A percentile compares a stretch with the other conserved stretches of the same genome.
Conservation (phyloP, 2,329 filamentous ascomycete genomes). For the Plectosphaerella sp. region DNA sequence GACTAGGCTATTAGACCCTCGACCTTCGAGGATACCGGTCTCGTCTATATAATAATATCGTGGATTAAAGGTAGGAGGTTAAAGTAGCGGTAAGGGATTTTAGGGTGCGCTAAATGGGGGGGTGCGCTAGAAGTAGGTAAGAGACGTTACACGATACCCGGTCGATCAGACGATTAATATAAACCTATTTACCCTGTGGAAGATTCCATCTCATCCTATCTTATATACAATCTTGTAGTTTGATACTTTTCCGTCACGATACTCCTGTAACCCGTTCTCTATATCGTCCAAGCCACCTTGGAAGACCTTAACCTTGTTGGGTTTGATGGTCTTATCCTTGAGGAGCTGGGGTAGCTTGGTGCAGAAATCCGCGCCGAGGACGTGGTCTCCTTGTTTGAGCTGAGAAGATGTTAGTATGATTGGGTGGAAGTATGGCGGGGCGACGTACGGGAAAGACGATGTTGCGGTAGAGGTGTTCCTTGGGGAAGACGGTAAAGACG, state of each 20-base stretch:
- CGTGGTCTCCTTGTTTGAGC: constrained; percentile 28
- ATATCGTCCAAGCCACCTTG: constrained; percentile 24
- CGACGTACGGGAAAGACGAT: constrained; percentile 30
- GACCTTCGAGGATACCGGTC: too few relatives aligned
- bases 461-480: constrained; percentile 28
- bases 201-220: constrained; percentile 6
- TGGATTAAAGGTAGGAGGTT: too few relatives aligned
- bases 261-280: constrained; percentile 27
- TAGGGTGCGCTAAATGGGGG: too few relatives aligned
- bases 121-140: too few relatives aligned
- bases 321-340: constrained; percentile 25
- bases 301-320: constrained; percentile 24
- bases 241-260: constrained; percentile 33
- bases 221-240: constrained; percentile 34
- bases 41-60: too few relatives aligned
- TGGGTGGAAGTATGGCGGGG: background rate
- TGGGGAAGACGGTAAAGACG: constrained; percentile 37
- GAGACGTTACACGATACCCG: too few relatives aligned
- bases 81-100: too few relatives aligned
- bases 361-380: constrained; percentile 29
- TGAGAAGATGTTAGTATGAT: constrained; percentile 5
- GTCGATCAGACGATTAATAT: too few relatives aligned
- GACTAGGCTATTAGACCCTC: too few relatives aligned
- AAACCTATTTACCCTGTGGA: too few relatives aligned
- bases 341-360: constrained; percentile 28